Base-by-base conservation (phyloP, 495 filamentous ascomycete genomes). In the Achaetomiella virescens region DNA sequence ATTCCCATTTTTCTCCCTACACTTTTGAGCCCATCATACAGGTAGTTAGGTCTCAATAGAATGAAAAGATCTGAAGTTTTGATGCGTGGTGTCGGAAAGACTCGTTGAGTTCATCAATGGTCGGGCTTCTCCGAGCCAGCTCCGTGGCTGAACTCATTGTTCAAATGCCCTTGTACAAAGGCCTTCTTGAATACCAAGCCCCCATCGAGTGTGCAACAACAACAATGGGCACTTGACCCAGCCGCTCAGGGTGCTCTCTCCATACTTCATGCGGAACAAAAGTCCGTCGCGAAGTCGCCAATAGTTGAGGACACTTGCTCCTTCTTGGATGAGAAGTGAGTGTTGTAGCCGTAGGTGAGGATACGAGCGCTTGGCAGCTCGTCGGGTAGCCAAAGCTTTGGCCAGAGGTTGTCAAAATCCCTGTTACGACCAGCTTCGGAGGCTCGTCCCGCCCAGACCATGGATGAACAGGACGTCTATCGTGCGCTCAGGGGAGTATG, bases 41-140 rank as follows among this genome's bases (percentile, higher is more conserved):
- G n/a, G 67, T 66, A 6, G 60, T 45, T 17, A 64, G 45, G 14
- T 72, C 73, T 50, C 73, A 69, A 50, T 71, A 74, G 50, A 74
- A 74, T 6, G 72, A 74, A 31, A 68, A 68, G 0, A 80, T 62
- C 0, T 49, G 50, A 0, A 78, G 41, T 14, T 61, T 63, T 3
- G 52, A 47, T 8, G 69, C 62, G 49, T 66, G 29, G 37, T 74
- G 61, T 6, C 73, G 66, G 59, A 79, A 79, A n/a, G 70, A 51
- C 33, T 78, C 76, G 27, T 79, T 78, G 12, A 78, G 61, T 0
- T 64, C 52, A 47, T 77, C 60, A 1, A 76, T 25, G 0, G 66
- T 56, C 0, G 40, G 48, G 8, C 72, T 75, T 24, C 62, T 59
- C 24, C 44, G 55, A 0, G 36, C 50, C 10, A 80, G 63, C 12